Conservation (phyloP, 345 rosid species). For the Acer negundo region DNA sequence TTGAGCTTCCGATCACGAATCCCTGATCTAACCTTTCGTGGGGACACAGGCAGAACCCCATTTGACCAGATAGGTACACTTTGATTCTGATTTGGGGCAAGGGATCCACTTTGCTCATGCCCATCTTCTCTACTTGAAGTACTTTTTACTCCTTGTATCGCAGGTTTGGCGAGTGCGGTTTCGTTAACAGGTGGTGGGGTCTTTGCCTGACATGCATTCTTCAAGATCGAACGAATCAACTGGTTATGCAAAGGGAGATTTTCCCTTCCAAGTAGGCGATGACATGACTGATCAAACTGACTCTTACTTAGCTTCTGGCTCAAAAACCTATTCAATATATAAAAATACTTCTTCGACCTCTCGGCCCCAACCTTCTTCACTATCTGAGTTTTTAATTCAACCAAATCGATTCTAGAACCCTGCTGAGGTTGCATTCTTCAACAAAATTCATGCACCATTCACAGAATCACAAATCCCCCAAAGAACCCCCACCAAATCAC, state of each 20-base stretch:
- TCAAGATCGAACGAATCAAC: conserved; percentile 75
- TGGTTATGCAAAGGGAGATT: conserved; percentile 88
- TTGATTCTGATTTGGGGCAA: conserved; percentile 57
- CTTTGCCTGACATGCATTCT: conserved; percentile 74
- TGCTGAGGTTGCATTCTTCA: conserved; percentile 82
- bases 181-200: conserved; percentile 60
- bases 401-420: conserved; percentile 79
- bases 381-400: conserved; percentile 71
- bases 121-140: conserved; percentile 55
- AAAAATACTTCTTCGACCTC: conserved; percentile 76
- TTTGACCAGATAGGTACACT: conserved; percentile 67
- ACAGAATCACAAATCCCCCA: conserved; percentile 29
- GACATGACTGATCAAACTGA: conserved; percentile 82
- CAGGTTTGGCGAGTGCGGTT: conserved; percentile 52
- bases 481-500: conserved; percentile 32
- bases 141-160: conserved; percentile 37
- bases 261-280: conserved; percentile 78
- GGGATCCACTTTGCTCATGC: conserved; percentile 52
- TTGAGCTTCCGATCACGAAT: conserved; percentile 60
- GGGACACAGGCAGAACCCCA: conserved; percentile 73
- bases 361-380: conserved; percentile 89
- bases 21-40: conserved; percentile 69
- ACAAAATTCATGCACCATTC: conserved; percentile 49
- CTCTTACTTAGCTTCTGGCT: conserved; percentile 83
- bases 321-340: conserved; percentile 74